These are phyloP conservation scores for Heterobasidion irregulare DNA, from an alignment of 1,284 basidiomycete genomes.

Conservation along the genomic window DNA sequence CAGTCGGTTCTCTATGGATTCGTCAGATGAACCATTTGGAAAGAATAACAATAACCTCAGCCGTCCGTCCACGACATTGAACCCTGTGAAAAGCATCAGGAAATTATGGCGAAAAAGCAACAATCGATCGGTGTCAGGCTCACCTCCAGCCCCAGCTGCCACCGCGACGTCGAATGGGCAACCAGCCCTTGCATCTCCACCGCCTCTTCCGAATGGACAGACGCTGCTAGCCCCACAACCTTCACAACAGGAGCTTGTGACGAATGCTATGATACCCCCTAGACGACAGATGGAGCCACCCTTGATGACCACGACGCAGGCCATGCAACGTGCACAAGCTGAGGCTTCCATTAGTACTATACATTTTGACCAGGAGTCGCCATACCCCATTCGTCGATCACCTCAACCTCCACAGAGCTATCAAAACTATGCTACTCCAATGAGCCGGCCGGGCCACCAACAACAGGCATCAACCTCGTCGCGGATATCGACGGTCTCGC, in stretches of 20 bases:
- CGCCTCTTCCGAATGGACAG: slow-evolving; percentile 5
- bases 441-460: neutral
- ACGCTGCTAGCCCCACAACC: neutral
- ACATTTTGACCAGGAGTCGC: slow-evolving; percentile 59
- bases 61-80: slow-evolving; percentile 27
- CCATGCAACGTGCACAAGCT: slow-evolving; percentile 12
- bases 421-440: neutral
- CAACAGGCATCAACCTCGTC: neutral
- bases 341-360: slow-evolving; percentile 31
- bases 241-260: slow-evolving; percentile 8
- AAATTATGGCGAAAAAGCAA: slow-evolving; percentile 70
- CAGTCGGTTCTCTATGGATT: slow-evolving; percentile 72
- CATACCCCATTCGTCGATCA: slow-evolving; percentile 40
- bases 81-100: slow-evolving; percentile 62
- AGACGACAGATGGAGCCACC: slow-evolving; percentile 7
- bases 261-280: slow-evolving; percentile 8
- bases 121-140: slow-evolving; percentile 28
- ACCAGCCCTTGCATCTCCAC: slow-evolving; percentile 8
- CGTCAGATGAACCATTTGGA: slow-evolving; percentile 34
- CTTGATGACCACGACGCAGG: slow-evolving; percentile 6
- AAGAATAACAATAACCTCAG: slow-evolving; percentile 13
- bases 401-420: slow-evolving; percentile 6
- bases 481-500: neutral
- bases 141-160: slow-evolving; percentile 16
- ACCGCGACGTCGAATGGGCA: slow-evolving; percentile 4